Conservation (phyloP, 352 stramenopile species). For the Thalassiosira sp. region DNA sequence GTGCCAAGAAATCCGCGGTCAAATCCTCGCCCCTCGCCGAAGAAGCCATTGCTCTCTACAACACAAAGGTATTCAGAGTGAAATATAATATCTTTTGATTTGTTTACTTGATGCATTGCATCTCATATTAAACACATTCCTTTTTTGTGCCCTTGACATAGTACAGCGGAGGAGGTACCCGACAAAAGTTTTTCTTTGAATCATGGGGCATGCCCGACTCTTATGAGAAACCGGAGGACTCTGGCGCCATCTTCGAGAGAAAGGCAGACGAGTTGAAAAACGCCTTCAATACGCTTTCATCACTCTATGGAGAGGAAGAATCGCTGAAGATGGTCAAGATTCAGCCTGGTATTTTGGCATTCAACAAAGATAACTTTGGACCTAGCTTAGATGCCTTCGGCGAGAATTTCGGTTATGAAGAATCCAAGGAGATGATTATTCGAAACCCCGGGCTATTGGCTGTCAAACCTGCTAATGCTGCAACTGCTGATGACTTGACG, state of each 20-base stretch:
- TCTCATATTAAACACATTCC: too few relatives aligned
- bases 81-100: too few relatives aligned
- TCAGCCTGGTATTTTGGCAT: slow-evolving; percentile 64
- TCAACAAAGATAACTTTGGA: slow-evolving; percentile 65
- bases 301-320: slow-evolving; percentile 73
- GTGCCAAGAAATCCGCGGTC: slow-evolving; percentile 25
- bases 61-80: too few relatives aligned
- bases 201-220: slow-evolving; percentile 55
- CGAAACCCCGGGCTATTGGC: slow-evolving; percentile 75
- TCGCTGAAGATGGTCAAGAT: slow-evolving; percentile 76
- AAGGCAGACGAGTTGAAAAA: slow-evolving; percentile 24
- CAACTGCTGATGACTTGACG: slow-evolving; percentile 59
- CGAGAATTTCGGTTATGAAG: slow-evolving; percentile 70
- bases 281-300: slow-evolving; percentile 66
- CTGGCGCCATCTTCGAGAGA: slow-evolving; percentile 17
- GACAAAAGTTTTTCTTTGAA: slow-evolving; percentile 51
- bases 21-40: slow-evolving; percentile 38
- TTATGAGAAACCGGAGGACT: slow-evolving; percentile 21
- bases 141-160: too few relatives aligned
- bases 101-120: too few relatives aligned
- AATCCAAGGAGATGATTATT: slow-evolving; percentile 72
- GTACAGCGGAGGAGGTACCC: slow-evolving; percentile 10
- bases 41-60: slow-evolving; percentile 51
- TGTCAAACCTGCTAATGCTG: slow-evolving; percentile 56
- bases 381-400: slow-evolving; percentile 54